phyloP scores from a whole-genome alignment of 129 eudicot species.

The Helianthus annuus region HanXRQr2.0-SUNRISE NC_035442.2:30149797-30150296 shows the following conservation, averaged over 20 bases:
- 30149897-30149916: conserved; percentile 55
- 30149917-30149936: conserved; percentile 54
- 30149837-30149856: conserved; percentile 51
- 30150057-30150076: conserved; percentile 35
- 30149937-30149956: conserved; percentile 62
- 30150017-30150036: conserved; percentile 31
- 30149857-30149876: conserved; percentile 48
- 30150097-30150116: conserved; percentile 80
- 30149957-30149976: conserved; percentile 73
- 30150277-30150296: conserved; percentile 40
- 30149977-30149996: conserved; percentile 59
- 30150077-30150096: conserved; percentile 63
- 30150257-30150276: conserved; percentile 85
- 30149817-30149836: conserved; percentile 22
- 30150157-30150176: conserved; percentile 35
- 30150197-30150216: conserved; percentile 25
- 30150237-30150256: conserved; percentile 79
- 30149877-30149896: conserved; percentile 51
- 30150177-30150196: not conserved
- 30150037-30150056: conserved; percentile 30
- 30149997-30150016: conserved; percentile 39
- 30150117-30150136: conserved; percentile 72
- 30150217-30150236: conserved; percentile 46
- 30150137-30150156: conserved; percentile 51
- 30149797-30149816: conserved; percentile 40